phyloP scores from a whole-genome alignment of 1,139 yeast genomes.

The Tardiomyces depauwii region DNA sequence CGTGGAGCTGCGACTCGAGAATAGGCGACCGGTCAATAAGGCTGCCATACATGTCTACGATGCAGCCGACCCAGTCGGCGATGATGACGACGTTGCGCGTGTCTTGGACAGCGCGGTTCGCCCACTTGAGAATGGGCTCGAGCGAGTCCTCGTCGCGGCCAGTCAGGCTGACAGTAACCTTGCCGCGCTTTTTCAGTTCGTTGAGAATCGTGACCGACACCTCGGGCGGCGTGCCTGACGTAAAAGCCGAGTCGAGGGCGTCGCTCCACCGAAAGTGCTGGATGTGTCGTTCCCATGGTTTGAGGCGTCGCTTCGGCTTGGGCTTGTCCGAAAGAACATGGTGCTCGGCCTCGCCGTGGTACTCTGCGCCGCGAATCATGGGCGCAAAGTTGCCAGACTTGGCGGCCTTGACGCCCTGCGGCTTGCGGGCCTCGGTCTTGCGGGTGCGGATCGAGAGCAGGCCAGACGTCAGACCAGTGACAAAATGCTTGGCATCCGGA shows the following conservation, averaged over 20 bases:
- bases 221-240: conserved; percentile 67
- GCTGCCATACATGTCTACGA: conserved; percentile 67
- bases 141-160: conserved; percentile 79
- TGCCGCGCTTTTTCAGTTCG: conserved; percentile 81
- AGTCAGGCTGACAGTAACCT: conserved; percentile 62
- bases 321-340: conserved; percentile 46
- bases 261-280: conserved; percentile 88
- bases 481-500: conserved; percentile 82
- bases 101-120: conserved; percentile 62
- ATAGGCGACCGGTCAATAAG: conserved; percentile 69
- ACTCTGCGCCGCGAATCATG: conserved; percentile 86
- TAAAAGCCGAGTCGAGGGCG: conserved; percentile 79
- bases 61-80: conserved; percentile 76
- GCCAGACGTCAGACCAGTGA: conserved; percentile 90
- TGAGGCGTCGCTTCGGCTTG: conserved; percentile 47
- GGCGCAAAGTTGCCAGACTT: conserved; percentile 50
- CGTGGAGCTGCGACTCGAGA: conserved; percentile 57
- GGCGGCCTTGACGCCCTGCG: conserved; percentile 18
- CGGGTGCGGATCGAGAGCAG: conserved; percentile 80
- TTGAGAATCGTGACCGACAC: conserved; percentile 68
- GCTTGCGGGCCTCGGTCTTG: conserved; percentile 43
- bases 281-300: conserved; percentile 71
- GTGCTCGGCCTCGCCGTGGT: conserved; percentile 81
- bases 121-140: conserved; percentile 82
- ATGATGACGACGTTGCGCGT: conserved; percentile 63